A percentile compares a stretch with the other conserved stretches of the same genome.
Conservation (phyloP, 306 rosid species). For the Myrica gale region DNA sequence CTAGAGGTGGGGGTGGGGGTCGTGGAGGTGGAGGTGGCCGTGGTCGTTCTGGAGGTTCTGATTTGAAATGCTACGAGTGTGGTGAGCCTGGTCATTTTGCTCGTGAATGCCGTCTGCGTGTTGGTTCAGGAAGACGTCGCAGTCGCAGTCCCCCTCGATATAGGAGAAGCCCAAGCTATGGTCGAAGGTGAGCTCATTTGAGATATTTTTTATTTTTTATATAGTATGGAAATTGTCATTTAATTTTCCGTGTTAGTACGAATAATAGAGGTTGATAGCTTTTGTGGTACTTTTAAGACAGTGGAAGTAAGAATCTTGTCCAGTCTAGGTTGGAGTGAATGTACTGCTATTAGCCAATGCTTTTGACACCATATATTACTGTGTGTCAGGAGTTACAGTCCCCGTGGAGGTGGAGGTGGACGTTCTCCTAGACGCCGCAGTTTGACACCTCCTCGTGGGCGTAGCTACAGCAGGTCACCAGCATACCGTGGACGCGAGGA, state of each 20-base stretch:
- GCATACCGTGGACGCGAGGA: conserved; percentile 88
- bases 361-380: conserved; percentile 18
- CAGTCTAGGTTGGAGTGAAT: background rate
- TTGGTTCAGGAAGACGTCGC: conserved; percentile 89
- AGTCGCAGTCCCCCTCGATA: conserved; percentile 93
- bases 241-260: background rate
- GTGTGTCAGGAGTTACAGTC: conserved; percentile 81
- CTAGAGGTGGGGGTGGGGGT: conserved; percentile 71
- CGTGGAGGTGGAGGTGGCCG: conserved; percentile 76
- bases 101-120: conserved; percentile 90
- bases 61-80: conserved; percentile 95
- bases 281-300: background rate
- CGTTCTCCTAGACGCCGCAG: conserved; percentile 95
- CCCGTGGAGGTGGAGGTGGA: conserved; percentile 40
- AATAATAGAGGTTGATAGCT: background rate
- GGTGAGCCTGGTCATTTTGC: conserved; percentile 99
- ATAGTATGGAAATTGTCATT: background rate
- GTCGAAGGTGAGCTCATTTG: conserved; percentile 60
- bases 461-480: conserved; percentile 90
- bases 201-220: background rate
- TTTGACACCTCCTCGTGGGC: conserved; percentile 89
- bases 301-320: background rate
- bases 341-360: background rate
- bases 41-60: conserved; percentile 94
- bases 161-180: conserved; percentile 97